Base-by-base conservation (phyloP, 73 alveolate species). In the Symbiodinium natans region DNA sequence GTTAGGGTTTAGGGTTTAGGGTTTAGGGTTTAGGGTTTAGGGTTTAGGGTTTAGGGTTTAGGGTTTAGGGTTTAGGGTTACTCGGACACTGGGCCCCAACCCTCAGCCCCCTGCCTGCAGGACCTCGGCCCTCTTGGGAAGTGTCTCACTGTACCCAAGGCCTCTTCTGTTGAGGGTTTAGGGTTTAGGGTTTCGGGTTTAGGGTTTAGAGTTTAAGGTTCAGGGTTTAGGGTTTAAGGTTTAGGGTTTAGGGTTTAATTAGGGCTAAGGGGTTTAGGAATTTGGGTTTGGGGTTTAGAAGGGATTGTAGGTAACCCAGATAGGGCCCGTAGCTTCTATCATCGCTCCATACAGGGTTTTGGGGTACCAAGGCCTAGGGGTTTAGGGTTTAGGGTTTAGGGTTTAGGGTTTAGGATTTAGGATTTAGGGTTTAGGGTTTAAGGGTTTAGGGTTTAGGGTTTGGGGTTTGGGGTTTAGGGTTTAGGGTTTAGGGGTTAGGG, bases 61-160 rank as follows among this genome's bases (percentile, higher is more conserved):
- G 59, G 17, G 17, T 43, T 43, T 43, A 43, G 56, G 56, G 56
- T 43, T 43, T 43, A 43, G 56, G 56, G 56, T 43, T 43, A 43
- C 5, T 11, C 56, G 56, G 9, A 46, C 9, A 46, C 59, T 46
- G 9, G 17, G 36, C 80, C 36, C 23, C 29, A 23, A 23, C 82
- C 82, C 82, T 27, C 0, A 29, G 31, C 85, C 85, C 42, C 42
- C n/a, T 10, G 56, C 95, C 95, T 88, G 39, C 33, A 88, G 71
- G 31, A 41, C 85, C 40, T 56, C 84, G 33, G 95, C 95, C 33
- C 95, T 39, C 46, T 88, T 83, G 31, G 85, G 71, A 25, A 88
- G 86, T 43, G 42, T 40, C 43, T 88, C 95, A 27, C 84, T 46
- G 71, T 88, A 88, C 73, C 95, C 95, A 42, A 88, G 86, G 29